phyloP scores from a whole-genome alignment of 495 filamentous ascomycete genomes.

The Wilcoxina mikolae region DNA sequence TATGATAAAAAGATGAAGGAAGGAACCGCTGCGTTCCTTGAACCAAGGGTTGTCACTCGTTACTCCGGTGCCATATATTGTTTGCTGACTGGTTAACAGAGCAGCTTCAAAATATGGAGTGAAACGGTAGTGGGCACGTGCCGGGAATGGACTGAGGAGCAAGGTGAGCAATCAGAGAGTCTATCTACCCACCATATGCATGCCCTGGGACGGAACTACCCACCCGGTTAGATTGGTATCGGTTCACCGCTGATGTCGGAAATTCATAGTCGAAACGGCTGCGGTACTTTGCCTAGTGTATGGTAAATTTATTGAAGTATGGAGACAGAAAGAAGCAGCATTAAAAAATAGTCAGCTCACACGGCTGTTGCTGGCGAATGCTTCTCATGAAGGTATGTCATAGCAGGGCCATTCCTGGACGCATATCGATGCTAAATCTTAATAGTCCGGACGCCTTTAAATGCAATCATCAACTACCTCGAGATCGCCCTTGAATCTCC shows the following conservation, averaged over 20 bases:
- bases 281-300: conserved; percentile 83
- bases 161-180: conserved; percentile 23
- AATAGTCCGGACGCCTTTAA: conserved; percentile 70
- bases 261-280: conserved; percentile 61
- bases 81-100: conserved; percentile 20
- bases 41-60: conserved; percentile 37
- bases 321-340: conserved; percentile 80
- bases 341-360: conserved; percentile 72
- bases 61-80: background rate
- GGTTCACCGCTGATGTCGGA: too few relatives aligned
- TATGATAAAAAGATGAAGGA: conserved; percentile 62
- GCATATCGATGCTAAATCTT: too few relatives aligned
- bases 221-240: too few relatives aligned
- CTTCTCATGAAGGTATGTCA: conserved; percentile 55
- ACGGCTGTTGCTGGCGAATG: conserved; percentile 69
- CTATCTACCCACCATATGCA: too few relatives aligned
- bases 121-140: conserved; percentile 64
- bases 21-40: conserved; percentile 54
- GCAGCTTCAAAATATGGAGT: conserved; percentile 62
- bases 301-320: conserved; percentile 67
- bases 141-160: conserved; percentile 59
- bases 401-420: background rate
- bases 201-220: background rate
- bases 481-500: conserved; percentile 83
- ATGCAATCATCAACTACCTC: conserved; percentile 92